A percentile compares a stretch with the other conserved stretches of the same genome.
phyloP scores from a whole-genome alignment of 352 stramenopile genomes.

The Phytopythium ostracodes region DNA sequence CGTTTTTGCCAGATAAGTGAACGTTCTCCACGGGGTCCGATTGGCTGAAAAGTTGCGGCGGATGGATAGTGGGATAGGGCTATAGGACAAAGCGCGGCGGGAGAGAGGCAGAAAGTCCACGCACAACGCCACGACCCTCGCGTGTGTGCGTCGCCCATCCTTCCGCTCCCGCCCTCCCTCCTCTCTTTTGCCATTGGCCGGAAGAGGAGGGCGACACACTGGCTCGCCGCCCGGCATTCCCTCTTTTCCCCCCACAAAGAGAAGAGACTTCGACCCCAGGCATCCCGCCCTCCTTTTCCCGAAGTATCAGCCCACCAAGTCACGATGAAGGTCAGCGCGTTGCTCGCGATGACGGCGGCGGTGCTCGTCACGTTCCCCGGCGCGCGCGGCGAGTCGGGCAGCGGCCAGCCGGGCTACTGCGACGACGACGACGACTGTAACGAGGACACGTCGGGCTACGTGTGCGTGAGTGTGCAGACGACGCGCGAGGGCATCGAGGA shows the following conservation, averaged over 20 bases:
- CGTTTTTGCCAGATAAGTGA: no score
- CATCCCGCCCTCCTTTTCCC: no score
- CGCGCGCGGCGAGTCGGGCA: constrained; percentile 32
- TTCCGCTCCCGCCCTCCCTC: neutral
- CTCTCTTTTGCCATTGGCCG: neutral
- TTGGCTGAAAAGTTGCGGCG: neutral
- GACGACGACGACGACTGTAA: constrained; percentile 45
- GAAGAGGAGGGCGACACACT: neutral
- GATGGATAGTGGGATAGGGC: neutral
- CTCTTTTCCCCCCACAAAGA: constrained; percentile 29
- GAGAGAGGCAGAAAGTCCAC: neutral
- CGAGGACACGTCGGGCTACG: constrained; percentile 34
- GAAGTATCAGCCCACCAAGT: constrained; percentile 2
- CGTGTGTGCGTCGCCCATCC: neutral
- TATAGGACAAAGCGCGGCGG: neutral
- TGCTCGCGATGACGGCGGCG: constrained; percentile 21
- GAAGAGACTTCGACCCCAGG: constrained; percentile 12
- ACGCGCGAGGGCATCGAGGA: constrained; percentile 56
- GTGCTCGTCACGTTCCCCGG: constrained; percentile 14
- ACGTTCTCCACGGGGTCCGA: neutral
- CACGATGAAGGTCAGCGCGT: constrained; percentile 25
- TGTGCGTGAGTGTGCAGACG: constrained; percentile 75
- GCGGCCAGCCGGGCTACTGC: constrained; percentile 53
- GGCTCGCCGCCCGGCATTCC: constrained; percentile 20
- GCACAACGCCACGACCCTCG: neutral